phyloP scores from a whole-genome alignment of 2,329 filamentous ascomycete genomes.

The Colletotrichum eleusines region DNA sequence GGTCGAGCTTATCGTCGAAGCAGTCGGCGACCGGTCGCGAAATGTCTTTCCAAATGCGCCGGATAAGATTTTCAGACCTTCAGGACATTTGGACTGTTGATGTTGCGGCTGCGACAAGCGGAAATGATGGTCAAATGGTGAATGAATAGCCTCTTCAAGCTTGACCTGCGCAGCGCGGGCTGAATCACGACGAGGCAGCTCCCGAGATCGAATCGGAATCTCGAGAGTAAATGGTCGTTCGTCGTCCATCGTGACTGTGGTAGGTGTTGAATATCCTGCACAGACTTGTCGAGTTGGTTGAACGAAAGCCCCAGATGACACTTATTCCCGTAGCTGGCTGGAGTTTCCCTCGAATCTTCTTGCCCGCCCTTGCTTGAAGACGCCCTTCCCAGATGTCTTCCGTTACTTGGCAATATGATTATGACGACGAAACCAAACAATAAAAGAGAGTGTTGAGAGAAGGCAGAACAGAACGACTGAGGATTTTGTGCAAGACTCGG shows the following conservation, averaged over 20 bases:
- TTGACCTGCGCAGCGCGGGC: constrained; percentile 22
- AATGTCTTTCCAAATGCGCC: constrained; percentile 27
- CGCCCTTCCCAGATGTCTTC: constrained; percentile 9
- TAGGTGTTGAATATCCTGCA: neutral
- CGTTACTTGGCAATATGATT: constrained; percentile 13
- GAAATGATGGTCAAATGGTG: constrained; percentile 31
- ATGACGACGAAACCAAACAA: constrained; percentile 14
- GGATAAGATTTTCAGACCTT: constrained; percentile 39
- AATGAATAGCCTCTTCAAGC: constrained; percentile 27
- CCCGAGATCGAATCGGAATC: constrained; percentile 39
- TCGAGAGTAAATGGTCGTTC: constrained; percentile 27
- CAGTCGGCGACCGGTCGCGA: constrained; percentile 51
- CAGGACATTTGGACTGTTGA: constrained; percentile 36
- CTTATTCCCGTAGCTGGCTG: constrained; percentile 4
- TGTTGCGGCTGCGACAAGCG: constrained; percentile 22
- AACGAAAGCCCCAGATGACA: constrained; percentile 22
- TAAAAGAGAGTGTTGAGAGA: constrained; percentile 20
- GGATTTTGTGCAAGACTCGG: constrained; percentile 6
- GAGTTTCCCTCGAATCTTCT: constrained; percentile 21
- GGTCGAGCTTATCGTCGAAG: constrained; percentile 53
- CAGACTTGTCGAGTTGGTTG: constrained; percentile 1
- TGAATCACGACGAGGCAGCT: constrained; percentile 37
- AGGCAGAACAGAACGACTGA: neutral
- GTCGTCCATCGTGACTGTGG: constrained; percentile 21
- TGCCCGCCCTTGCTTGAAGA: neutral